phyloP scores from a whole-genome alignment of 805 yeast genomes.

The Allodekkera sacchari region DNA sequence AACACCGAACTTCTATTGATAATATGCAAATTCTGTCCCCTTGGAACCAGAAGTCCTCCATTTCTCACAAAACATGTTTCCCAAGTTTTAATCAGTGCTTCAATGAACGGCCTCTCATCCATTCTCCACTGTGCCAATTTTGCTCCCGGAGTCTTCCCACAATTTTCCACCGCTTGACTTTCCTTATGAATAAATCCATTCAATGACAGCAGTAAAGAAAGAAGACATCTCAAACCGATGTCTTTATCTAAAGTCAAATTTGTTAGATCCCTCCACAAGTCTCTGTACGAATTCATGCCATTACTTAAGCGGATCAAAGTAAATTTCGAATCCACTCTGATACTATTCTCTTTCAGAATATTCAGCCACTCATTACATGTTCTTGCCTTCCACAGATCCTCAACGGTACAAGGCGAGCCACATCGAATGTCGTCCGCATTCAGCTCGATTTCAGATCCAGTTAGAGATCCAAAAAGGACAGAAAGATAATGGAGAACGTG shows the following conservation, averaged over 20 bases:
- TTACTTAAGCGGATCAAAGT: slow-evolving; percentile 50
- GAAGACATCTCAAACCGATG: slow-evolving; percentile 39
- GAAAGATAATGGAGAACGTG: slow-evolving; percentile 43
- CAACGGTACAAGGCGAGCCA: slow-evolving; percentile 58
- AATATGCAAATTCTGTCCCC: slow-evolving; percentile 38
- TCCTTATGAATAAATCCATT: slow-evolving; percentile 59
- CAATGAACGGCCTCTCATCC: slow-evolving; percentile 50
- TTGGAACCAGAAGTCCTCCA: slow-evolving; percentile 54
- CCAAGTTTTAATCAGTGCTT: slow-evolving; percentile 55
- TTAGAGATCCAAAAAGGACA: slow-evolving; percentile 36
- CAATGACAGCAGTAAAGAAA: slow-evolving; percentile 53
- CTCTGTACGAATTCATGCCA: slow-evolving; percentile 41
- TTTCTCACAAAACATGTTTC: slow-evolving; percentile 52
- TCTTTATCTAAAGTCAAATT: slow-evolving; percentile 30
- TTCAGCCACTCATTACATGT: slow-evolving; percentile 44
- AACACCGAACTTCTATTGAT: slow-evolving; percentile 47
- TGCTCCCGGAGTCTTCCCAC: slow-evolving; percentile 27
- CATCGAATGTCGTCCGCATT: slow-evolving; percentile 40
- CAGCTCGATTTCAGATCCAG: slow-evolving; percentile 34
- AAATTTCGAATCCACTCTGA: slow-evolving; percentile 44
- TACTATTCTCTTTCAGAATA: slow-evolving; percentile 26
- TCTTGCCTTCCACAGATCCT: slow-evolving; percentile 51
- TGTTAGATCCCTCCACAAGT: slow-evolving; percentile 42
- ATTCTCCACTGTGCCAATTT: slow-evolving; percentile 59
- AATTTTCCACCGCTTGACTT: slow-evolving; percentile 28